Percentiles rank a stretch among this genome's conserved stretches.
phyloP scores from a whole-genome alignment of 2,329 filamentous ascomycete species.

The Sporothrix mexicana region DNA sequence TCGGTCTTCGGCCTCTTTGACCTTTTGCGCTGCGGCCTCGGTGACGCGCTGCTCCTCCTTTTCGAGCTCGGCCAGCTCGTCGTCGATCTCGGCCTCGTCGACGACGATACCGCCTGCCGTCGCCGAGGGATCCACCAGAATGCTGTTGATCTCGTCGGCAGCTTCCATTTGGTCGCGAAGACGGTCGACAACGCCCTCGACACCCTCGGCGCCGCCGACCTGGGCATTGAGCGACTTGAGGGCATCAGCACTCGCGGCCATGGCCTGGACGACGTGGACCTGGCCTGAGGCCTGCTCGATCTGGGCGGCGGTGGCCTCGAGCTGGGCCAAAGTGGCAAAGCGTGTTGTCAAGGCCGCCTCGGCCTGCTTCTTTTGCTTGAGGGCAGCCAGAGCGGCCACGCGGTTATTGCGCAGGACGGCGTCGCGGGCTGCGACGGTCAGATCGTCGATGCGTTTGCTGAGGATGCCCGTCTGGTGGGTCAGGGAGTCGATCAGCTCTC shows the following conservation, averaged over 20 bases:
- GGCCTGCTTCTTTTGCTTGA: conserved; percentile 82
- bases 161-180: conserved; percentile 80
- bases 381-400: conserved; percentile 74
- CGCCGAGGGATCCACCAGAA: conserved; percentile 67
- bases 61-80: conserved; percentile 82
- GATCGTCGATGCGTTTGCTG: conserved; percentile 67
- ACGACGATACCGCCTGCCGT: conserved; percentile 50
- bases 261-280: conserved; percentile 79
- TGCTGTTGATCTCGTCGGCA: conserved; percentile 79
- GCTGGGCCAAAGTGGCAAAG: conserved; percentile 55
- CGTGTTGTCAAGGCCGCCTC: conserved; percentile 61
- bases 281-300: conserved; percentile 88
- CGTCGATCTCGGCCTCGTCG: conserved; percentile 84
- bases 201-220: conserved; percentile 75
- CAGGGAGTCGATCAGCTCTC: conserved; percentile 76
- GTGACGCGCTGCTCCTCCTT: conserved; percentile 52
- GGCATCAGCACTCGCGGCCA: conserved; percentile 77
- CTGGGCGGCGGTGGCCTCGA: conserved; percentile 81
- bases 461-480: conserved; percentile 74
- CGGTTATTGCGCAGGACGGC: conserved; percentile 70
- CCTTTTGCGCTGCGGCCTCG: conserved; percentile 35
- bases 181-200: conserved; percentile 76
- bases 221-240: conserved; percentile 75
- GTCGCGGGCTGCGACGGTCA: conserved; percentile 69
- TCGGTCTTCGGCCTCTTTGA: conserved; percentile 56